Percentiles rank a stretch among this genome's conserved stretches.
Conservation (phyloP, 2,329 filamentous ascomycete species). For the Arthrinium puccinioides region DNA sequence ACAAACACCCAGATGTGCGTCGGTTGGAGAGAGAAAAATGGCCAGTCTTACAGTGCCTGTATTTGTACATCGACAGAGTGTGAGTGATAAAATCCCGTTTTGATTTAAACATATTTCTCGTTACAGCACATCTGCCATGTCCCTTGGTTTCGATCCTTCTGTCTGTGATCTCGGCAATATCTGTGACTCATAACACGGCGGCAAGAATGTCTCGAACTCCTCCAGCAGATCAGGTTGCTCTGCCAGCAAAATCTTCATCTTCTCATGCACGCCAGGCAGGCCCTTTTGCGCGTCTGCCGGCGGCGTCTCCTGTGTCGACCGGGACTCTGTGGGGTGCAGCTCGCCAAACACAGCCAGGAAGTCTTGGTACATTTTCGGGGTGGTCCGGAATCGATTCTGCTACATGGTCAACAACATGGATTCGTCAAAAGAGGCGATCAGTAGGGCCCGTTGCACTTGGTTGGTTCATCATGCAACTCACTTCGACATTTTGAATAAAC, state of each 20-base stretch:
- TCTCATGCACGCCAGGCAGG: not conserved
- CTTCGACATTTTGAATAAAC: no score
- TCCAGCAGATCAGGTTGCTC: not conserved
- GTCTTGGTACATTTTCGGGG: not conserved
- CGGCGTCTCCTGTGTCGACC: not conserved
- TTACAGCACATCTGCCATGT: no score
- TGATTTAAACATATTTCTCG: no score
- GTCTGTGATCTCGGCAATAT: no score
- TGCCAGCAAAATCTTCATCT: not conserved
- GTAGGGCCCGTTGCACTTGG: no score
- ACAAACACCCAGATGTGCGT: no score
- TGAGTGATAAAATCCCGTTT: no score
- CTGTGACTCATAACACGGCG: not conserved
- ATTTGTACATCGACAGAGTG: no score
- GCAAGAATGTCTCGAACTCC: slow-evolving; percentile 1
- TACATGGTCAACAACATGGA: not conserved
- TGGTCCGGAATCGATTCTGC: slow-evolving; percentile 1
- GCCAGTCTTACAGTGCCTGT: no score
- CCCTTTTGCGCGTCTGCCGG: not conserved
- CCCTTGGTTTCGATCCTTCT: no score
- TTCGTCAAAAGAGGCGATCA: not conserved
- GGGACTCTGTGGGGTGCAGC: not conserved
- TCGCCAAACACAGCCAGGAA: not conserved
- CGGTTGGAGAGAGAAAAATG: no score
- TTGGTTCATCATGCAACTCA: no score